Conservation (phyloP, 371 early-diverging fungal species). For the Basidiobolus meristosporus region DNA sequence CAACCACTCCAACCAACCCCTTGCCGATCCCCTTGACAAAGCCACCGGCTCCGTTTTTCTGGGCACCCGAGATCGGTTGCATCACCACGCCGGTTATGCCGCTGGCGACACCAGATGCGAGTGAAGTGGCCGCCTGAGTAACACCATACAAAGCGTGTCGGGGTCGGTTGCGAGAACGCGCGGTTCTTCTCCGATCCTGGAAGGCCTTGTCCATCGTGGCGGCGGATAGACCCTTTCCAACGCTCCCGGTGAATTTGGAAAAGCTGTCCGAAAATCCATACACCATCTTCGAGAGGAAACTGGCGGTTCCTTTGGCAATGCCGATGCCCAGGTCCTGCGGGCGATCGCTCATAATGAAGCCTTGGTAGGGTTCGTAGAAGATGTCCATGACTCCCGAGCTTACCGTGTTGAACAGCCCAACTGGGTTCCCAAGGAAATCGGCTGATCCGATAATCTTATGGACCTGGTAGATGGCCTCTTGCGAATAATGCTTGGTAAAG, state of each 20-base stretch:
- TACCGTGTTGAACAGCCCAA: constrained; percentile 86
- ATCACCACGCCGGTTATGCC: constrained; percentile 91
- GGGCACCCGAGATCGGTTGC: constrained; percentile 86
- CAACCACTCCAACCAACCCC: constrained; percentile 83
- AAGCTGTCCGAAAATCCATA: constrained; percentile 94
- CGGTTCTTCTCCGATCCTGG: constrained; percentile 66
- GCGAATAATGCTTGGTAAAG: constrained; percentile 68
- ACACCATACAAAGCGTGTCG: constrained; percentile 84
- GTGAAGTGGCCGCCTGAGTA: constrained; percentile 69
- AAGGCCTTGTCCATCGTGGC: constrained; percentile 89
- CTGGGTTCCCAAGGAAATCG: constrained; percentile 95
- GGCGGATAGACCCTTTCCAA: constrained; percentile 86
- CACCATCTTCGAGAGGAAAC: constrained; percentile 86
- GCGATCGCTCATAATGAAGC: constrained; percentile 83
- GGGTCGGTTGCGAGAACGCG: constrained; percentile 71
- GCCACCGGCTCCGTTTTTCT: constrained; percentile 79
- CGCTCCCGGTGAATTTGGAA: constrained; percentile 84
- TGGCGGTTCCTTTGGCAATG: constrained; percentile 76
- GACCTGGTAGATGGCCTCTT: no score
- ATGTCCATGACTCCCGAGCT: constrained; percentile 88
- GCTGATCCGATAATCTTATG: constrained; percentile 91
- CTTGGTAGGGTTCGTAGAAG: constrained; percentile 96
- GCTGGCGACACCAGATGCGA: constrained; percentile 67
- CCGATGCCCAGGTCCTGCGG: constrained; percentile 93
- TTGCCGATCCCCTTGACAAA: constrained; percentile 93